Conservation (phyloP, 805 yeast species). For the Saccharomyces paradoxus region DNA sequence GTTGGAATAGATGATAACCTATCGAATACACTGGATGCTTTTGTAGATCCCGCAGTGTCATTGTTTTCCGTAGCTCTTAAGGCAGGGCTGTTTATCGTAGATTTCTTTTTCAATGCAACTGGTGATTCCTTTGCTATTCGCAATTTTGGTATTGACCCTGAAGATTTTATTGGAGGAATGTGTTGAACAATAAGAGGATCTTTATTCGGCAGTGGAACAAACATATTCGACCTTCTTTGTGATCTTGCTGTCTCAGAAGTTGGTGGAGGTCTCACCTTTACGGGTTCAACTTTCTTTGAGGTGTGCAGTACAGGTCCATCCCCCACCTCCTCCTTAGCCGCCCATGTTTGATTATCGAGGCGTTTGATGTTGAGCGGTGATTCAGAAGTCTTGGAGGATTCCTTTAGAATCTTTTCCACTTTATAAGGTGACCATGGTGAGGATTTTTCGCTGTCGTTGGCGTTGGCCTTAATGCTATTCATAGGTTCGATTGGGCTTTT, state of each 20-base stretch:
- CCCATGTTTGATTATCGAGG: not conserved
- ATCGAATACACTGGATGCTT: constrained; percentile 23
- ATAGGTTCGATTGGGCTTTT: not conserved
- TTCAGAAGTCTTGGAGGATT: not conserved
- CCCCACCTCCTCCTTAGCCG: not conserved
- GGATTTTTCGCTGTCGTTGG: constrained; percentile 3
- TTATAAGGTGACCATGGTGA: constrained; percentile 27
- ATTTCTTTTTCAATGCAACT: not conserved
- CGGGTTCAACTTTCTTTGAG: not conserved
- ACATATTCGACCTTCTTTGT: constrained; percentile 28
- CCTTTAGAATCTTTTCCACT: constrained; percentile 13
- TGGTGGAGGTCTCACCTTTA: not conserved
- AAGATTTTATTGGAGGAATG: constrained; percentile 1
- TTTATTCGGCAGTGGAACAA: constrained; percentile 29
- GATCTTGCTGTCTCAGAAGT: constrained; percentile 5
- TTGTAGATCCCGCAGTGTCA: not conserved
- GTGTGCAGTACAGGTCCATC: constrained; percentile 1
- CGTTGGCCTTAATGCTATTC: constrained; percentile 1
- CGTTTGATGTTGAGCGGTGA: not conserved
- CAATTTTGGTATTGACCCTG: constrained; percentile 1
- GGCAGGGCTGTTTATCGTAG: not conserved
- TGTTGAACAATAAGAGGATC: constrained; percentile 24
- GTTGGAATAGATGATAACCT: constrained; percentile 25
- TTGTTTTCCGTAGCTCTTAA: not conserved
- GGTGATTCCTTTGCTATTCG: not conserved